Base-by-base conservation (phyloP, 2,329 filamentous ascomycete genomes). In the Trichoderma koningiopsis region DNA sequence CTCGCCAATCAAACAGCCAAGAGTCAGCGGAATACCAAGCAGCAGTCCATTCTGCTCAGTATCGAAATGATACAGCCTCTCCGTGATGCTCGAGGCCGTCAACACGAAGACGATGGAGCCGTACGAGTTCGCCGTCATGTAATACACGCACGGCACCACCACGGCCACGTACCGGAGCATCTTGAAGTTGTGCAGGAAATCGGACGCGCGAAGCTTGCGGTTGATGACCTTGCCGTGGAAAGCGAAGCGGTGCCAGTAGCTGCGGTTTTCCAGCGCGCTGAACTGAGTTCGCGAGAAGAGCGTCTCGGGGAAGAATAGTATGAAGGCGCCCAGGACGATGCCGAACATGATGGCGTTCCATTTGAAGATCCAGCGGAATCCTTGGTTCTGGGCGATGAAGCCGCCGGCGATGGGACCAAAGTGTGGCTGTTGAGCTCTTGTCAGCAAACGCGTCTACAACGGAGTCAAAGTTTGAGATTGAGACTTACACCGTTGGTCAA, bases 331-430 rank as follows among this genome's bases (percentile, higher is more conserved):
- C 3, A 66, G 37, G 27, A 58, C 52, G 27, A 14, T 55, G 27
- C 63, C 53, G 27, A 66, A 49, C 24, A 66, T 49, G 63, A 66
- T 58, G 63, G 63, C 63, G 63, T 66, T 66, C 35, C 40, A 31
- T 37, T 66, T 66, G 63, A 66, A 66, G 53, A 66, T 66, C 63
- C 63, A 66, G 27, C 63, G 63, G 53, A 53, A 66, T 22, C 63
- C 63, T 16, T 57, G 52, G 37, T 66, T 29, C n/a, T 47, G 27
- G 27, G 63, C 63, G 24, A 66, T 66, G 37, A 57, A 66, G 3
- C 63, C 63, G 31, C 63, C 63, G 37, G 63, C 63, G 7, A 66
- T 66, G 63, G 63, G 63, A 24, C 63, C 63, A 49, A 66, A 66
- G 63, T 66, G 63, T 16, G 63, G 63, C 63, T 66, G 13, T 24